A percentile compares a stretch with the other conserved stretches of the same genome.
These are phyloP conservation scores for Selaginella tamariscina DNA, from an alignment of 75 land plant genomes.

Conservation along the genomic window DNA sequence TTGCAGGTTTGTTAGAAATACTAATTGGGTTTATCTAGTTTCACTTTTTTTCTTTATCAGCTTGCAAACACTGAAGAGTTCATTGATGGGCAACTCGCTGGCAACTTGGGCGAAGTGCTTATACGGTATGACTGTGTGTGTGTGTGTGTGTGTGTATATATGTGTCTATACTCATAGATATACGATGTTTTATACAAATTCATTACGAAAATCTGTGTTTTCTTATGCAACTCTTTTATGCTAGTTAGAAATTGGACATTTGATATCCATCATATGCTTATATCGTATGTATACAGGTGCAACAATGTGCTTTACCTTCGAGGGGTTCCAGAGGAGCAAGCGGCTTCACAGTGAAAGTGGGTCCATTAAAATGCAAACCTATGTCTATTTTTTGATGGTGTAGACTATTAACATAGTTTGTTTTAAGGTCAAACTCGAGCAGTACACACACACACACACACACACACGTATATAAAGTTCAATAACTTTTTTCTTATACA, in stretches of 20 bases:
- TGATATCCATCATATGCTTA: too few species aligned
- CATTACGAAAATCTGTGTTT: background rate
- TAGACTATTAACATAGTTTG: too few species aligned
- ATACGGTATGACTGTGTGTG: slow-evolving; percentile 49
- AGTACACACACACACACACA: too few species aligned
- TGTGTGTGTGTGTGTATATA: background rate
- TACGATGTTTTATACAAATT: background rate
- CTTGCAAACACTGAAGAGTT: slow-evolving; percentile 89
- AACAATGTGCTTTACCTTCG: slow-evolving; percentile 95
- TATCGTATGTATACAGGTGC: slow-evolving; percentile 42
- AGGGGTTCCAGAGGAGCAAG: slow-evolving; percentile 89
- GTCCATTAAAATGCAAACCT: too few species aligned
- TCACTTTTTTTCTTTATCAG: slow-evolving; percentile 29
- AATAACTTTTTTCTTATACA: too few species aligned
- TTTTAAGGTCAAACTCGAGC: too few species aligned
- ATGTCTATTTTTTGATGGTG: too few species aligned
- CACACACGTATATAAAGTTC: too few species aligned
- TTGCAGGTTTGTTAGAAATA: slow-evolving; percentile 49
- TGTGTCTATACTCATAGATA: background rate
- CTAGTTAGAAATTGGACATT: background rate
- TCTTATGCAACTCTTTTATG: background rate
- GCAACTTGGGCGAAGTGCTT: slow-evolving; percentile 84
- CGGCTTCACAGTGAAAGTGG: slow-evolving; percentile 14
- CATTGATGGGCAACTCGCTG: slow-evolving; percentile 77
- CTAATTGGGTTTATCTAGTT: slow-evolving; percentile 12